phyloP scores from a whole-genome alignment of 257 asterid species.

The Gentiana straminea region DNA sequence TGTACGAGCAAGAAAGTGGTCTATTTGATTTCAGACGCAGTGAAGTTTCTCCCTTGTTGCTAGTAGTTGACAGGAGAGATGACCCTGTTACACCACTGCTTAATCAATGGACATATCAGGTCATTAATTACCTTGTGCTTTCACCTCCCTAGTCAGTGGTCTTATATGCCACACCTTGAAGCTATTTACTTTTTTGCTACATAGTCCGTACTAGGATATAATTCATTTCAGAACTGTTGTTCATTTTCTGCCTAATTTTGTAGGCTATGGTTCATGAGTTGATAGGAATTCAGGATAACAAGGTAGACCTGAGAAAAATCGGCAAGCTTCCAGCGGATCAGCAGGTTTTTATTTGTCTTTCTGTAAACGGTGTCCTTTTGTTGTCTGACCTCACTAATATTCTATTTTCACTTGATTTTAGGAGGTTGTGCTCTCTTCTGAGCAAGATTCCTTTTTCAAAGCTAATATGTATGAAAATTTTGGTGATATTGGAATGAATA shows the following conservation, averaged over 20 bases:
- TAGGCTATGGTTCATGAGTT: slow-evolving; percentile 98
- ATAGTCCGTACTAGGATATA: not conserved
- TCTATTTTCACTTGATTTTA: slow-evolving; percentile 21
- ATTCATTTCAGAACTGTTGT: slow-evolving; percentile 12
- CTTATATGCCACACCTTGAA: slow-evolving; percentile 1
- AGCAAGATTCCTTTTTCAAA: slow-evolving; percentile 95
- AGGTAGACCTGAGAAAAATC: slow-evolving; percentile 66
- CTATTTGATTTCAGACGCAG: slow-evolving; percentile 90
- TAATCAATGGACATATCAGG: slow-evolving; percentile 99
- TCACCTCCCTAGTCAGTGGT: not conserved
- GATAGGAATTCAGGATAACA: slow-evolving; percentile 90
- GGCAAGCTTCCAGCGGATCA: slow-evolving; percentile 72
- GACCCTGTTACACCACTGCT: slow-evolving; percentile 94
- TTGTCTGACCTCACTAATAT: slow-evolving; percentile 6
- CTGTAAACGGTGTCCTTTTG: slow-evolving; percentile 7
- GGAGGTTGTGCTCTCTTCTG: slow-evolving; percentile 97
- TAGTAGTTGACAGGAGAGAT: slow-evolving; percentile 85
- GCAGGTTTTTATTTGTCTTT: slow-evolving; percentile 42
- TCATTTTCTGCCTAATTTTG: slow-evolving; percentile 3
- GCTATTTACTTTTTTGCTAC: not conserved
- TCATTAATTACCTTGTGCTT: slow-evolving; percentile 12
- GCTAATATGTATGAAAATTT: slow-evolving; percentile 86
- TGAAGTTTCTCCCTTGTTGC: slow-evolving; percentile 86
- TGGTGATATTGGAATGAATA: slow-evolving; percentile 98
- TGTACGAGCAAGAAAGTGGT: slow-evolving; percentile 97